A percentile compares a stretch with the other conserved stretches of the same genome.
Evolutionary conservation across 345 rosid species (phyloP).

Genomic region (Acer saccharum): DNA sequence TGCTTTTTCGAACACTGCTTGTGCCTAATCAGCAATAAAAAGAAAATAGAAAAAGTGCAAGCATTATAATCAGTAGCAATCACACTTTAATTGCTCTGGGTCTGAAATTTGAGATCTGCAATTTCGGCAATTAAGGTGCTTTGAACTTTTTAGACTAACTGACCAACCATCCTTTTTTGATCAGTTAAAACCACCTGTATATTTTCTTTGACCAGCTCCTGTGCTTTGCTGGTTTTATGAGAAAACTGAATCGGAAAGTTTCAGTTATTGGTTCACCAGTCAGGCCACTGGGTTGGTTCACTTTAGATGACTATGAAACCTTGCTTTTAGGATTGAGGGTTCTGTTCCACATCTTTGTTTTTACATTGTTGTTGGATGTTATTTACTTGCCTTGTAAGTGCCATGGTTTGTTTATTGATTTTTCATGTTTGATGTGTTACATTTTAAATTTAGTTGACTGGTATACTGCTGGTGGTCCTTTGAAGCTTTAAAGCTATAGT

Average conservation of each 20-base stretch:
- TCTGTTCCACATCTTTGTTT: background rate
- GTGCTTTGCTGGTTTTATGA: conserved; percentile 7
- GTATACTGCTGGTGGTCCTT: background rate
- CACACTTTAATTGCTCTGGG: background rate
- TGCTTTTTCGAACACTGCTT: too few species aligned
- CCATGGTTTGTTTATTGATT: background rate
- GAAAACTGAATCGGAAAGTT: background rate
- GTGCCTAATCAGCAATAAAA: background rate
- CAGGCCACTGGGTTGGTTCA: background rate
- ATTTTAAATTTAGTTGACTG: background rate
- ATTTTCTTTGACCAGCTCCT: background rate
- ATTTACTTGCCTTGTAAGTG: background rate
- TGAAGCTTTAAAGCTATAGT: background rate
- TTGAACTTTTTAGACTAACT: background rate
- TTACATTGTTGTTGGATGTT: background rate
- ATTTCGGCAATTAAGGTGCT: background rate
- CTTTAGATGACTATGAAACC: background rate
- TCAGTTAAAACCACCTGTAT: background rate
- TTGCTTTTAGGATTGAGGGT: background rate
- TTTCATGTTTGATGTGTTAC: background rate
- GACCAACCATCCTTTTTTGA: background rate
- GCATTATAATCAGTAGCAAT: background rate
- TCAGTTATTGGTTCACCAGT: background rate
- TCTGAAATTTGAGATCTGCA: background rate
- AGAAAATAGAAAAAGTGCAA: background rate